A percentile compares a stretch with the other conserved stretches of the same genome.
These are phyloP conservation scores for Fusarium chaquense DNA, from an alignment of 2,329 filamentous ascomycete species.

Conservation along the genomic window DNA sequence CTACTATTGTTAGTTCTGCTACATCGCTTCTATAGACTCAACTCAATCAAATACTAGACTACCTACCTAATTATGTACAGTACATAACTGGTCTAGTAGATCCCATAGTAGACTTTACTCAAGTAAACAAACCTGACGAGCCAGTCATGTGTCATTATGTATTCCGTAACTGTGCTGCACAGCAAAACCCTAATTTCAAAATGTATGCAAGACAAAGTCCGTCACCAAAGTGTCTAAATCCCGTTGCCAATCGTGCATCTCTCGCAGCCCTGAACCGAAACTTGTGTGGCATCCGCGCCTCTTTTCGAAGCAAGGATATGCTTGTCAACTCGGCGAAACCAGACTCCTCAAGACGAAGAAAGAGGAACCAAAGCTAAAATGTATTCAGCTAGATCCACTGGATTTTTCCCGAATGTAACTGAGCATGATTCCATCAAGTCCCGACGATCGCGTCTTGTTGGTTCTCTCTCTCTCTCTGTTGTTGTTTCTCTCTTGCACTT, in stretches of 20 bases:
- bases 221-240: background rate
- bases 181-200: slow-evolving; percentile 5
- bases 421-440: slow-evolving; percentile 2
- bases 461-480: background rate
- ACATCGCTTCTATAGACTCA: slow-evolving; percentile 2
- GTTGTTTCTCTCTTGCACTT: slow-evolving; percentile 7
- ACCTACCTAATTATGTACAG: too few species aligned
- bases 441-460: background rate
- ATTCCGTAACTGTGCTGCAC: background rate
- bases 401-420: slow-evolving; percentile 31
- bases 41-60: slow-evolving; percentile 10
- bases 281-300: background rate
- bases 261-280: slow-evolving; percentile 2
- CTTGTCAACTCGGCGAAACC: slow-evolving; percentile 7
- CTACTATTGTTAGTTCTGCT: slow-evolving; percentile 5
- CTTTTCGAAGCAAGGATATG: slow-evolving; percentile 22
- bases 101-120: background rate
- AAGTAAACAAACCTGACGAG: background rate
- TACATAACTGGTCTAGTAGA: background rate
- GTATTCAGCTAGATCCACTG: slow-evolving; percentile 1
- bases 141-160: slow-evolving; percentile 10
- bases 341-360: background rate
- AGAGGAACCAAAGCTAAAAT: background rate
- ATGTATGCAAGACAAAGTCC: slow-evolving; percentile 4
- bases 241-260: slow-evolving; percentile 16